Percentiles rank a stretch among this genome's conserved stretches.
Conservation (phyloP, 192 early-diverging fungal genomes). For the Cladochytrium replicatum region DNA sequence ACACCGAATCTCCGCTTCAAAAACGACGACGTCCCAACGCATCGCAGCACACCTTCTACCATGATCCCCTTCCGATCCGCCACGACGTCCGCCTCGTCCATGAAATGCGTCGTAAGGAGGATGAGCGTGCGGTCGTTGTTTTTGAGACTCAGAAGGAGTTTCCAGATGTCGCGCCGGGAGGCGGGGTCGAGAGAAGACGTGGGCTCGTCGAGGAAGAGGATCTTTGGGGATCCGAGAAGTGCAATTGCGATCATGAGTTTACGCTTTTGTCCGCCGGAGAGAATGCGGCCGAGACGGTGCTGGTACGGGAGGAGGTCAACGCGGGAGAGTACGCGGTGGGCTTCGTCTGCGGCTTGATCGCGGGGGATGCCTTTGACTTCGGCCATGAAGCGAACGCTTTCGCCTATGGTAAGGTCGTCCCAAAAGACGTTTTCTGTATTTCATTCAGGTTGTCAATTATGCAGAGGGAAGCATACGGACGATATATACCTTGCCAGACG, state of each 20-base stretch:
- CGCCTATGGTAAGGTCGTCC: conserved; percentile 50
- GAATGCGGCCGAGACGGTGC: conserved; percentile 17
- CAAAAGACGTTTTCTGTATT: conserved; percentile 58
- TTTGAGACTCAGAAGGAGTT: conserved; percentile 18
- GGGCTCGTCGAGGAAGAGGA: conserved; percentile 53
- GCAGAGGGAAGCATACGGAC: too few species aligned
- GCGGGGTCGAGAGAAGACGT: conserved; percentile 55
- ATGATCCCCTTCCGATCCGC: conserved; percentile 57
- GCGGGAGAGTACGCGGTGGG: conserved; percentile 40
- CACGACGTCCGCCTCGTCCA: conserved; percentile 60
- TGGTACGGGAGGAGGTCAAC: conserved; percentile 32
- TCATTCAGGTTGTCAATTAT: conserved; percentile 13
- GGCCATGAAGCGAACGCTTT: conserved; percentile 50
- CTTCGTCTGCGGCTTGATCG: conserved; percentile 35
- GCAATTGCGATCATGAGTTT: conserved; percentile 56
- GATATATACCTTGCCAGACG: too few species aligned
- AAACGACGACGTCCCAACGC: conserved; percentile 50
- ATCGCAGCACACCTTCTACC: conserved; percentile 50
- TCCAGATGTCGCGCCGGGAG: conserved; percentile 52
- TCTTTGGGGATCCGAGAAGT: conserved; percentile 47
- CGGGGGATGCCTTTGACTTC: conserved; percentile 50
- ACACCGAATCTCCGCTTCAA: conserved; percentile 59
- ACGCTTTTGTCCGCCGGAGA: conserved; percentile 56
- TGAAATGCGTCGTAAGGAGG: conserved; percentile 56
- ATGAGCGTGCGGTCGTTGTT: too few species aligned